phyloP scores from a whole-genome alignment of 106 monocot species.

The Dendrobium chrysotoxum region DNA sequence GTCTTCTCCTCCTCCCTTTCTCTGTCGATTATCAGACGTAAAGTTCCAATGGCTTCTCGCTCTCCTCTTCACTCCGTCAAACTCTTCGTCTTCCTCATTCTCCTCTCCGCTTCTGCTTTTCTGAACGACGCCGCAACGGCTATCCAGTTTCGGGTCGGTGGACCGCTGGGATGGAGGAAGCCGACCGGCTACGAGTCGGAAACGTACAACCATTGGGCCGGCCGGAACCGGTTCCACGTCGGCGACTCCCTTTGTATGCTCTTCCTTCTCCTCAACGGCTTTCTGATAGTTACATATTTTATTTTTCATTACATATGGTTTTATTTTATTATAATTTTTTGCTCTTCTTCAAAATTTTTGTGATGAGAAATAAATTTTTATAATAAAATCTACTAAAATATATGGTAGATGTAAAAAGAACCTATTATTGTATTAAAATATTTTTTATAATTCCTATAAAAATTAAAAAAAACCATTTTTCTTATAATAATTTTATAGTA shows the following conservation, averaged over 20 bases:
- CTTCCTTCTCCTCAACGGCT: background rate
- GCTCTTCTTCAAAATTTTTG: background rate
- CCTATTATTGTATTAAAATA: too few species aligned
- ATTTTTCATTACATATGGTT: too few species aligned
- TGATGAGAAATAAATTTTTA: background rate
- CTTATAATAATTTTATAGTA: too few species aligned
- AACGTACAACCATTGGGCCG: conserved; percentile 57
- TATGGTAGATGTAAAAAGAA: too few species aligned
- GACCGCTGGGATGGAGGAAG: conserved; percentile 28
- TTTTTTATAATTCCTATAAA: too few species aligned
- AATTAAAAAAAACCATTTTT: too few species aligned
- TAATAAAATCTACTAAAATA: too few species aligned
- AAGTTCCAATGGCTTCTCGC: background rate
- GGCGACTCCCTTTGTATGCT: conserved; percentile 50
- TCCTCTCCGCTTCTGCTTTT: conserved; percentile 1
- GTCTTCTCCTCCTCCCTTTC: background rate
- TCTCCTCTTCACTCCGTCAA: background rate
- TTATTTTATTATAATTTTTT: too few species aligned
- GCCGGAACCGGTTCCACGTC: conserved; percentile 48
- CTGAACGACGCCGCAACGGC: too few species aligned
- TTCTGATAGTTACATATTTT: too few species aligned
- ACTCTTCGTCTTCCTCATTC: background rate
- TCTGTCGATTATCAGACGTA: background rate
- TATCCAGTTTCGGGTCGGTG: conserved; percentile 49
- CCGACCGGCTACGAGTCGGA: conserved; percentile 32